phyloP scores from a whole-genome alignment of 495 filamentous ascomycete genomes.

The Xylona heveae region DNA sequence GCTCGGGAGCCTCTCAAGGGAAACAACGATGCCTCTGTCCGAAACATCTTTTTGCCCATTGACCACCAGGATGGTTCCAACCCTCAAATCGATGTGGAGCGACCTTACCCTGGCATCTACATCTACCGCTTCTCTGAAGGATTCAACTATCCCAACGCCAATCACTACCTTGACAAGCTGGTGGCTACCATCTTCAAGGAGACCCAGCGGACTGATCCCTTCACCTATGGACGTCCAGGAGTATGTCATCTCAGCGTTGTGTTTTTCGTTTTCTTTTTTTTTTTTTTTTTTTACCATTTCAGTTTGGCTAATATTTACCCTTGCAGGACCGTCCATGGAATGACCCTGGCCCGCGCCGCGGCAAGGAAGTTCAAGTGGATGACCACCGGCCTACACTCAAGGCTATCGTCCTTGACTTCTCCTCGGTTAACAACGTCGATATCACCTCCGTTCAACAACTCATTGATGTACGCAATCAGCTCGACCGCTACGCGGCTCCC shows the following conservation, averaged over 20 bases:
- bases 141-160: slow-evolving; percentile 90
- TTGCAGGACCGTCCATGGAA: slow-evolving; percentile 78
- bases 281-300: neutral
- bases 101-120: slow-evolving; percentile 84
- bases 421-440: slow-evolving; percentile 90
- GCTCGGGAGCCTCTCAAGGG: neutral
- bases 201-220: slow-evolving; percentile 58
- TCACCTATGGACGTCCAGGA: slow-evolving; percentile 38
- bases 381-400: slow-evolving; percentile 55
- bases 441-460: slow-evolving; percentile 86
- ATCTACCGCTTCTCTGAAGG: slow-evolving; percentile 96
- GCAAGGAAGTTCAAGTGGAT: slow-evolving; percentile 24
- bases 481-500: slow-evolving; percentile 70
- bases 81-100: slow-evolving; percentile 54
- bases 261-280: neutral
- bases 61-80: slow-evolving; percentile 80
- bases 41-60: slow-evolving; percentile 81
- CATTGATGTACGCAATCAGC: slow-evolving; percentile 93
- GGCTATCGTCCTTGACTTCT: slow-evolving; percentile 88
- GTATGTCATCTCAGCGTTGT: slow-evolving; percentile 9
- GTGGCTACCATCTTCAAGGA: slow-evolving; percentile 47
- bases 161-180: slow-evolving; percentile 73
- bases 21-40: slow-evolving; percentile 12
- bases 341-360: slow-evolving; percentile 58
- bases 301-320: neutral